phyloP scores from a whole-genome alignment of 345 rosid genomes.

The Camelina hispida region DNA sequence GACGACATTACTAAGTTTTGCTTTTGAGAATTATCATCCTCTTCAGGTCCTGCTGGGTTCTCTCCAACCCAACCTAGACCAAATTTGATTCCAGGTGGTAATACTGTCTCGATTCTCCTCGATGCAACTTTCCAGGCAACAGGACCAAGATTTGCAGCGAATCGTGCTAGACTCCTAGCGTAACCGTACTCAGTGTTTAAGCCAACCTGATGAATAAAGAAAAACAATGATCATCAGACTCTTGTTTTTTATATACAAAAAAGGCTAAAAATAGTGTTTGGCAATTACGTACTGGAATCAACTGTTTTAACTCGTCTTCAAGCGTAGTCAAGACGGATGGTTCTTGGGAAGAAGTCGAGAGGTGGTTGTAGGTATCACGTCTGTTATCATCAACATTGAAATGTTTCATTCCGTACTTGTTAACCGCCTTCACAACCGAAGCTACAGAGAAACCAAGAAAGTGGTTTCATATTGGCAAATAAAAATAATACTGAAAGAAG shows the following conservation, averaged over 20 bases:
- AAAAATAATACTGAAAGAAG: not conserved
- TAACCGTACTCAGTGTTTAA: constrained; percentile 74
- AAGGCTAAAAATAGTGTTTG: not conserved
- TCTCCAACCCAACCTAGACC: constrained; percentile 94
- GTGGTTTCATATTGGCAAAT: constrained; percentile 24
- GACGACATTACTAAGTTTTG: constrained; percentile 9
- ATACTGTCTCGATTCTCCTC: constrained; percentile 60
- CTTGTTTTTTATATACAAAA: constrained; percentile 19
- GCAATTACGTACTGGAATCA: constrained; percentile 64
- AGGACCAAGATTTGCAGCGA: constrained; percentile 87
- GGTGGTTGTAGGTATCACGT: constrained; percentile 71
- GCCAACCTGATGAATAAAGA: constrained; percentile 66
- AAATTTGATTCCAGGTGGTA: constrained; percentile 64
- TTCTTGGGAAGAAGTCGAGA: constrained; percentile 48
- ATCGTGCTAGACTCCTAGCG: constrained; percentile 88
- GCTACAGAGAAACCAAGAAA: constrained; percentile 55
- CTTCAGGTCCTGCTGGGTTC: constrained; percentile 45
- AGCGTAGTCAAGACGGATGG: constrained; percentile 53
- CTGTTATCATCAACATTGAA: constrained; percentile 73
- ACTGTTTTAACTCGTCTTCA: constrained; percentile 71
- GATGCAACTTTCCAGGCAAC: constrained; percentile 77
- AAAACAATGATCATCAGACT: constrained; percentile 29
- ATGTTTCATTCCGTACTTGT: constrained; percentile 85
- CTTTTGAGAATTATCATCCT: constrained; percentile 47
- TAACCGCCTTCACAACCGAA: constrained; percentile 85